phyloP scores from a whole-genome alignment of 768 basidiomycete genomes.

The Leccinellum albellum region DNA sequence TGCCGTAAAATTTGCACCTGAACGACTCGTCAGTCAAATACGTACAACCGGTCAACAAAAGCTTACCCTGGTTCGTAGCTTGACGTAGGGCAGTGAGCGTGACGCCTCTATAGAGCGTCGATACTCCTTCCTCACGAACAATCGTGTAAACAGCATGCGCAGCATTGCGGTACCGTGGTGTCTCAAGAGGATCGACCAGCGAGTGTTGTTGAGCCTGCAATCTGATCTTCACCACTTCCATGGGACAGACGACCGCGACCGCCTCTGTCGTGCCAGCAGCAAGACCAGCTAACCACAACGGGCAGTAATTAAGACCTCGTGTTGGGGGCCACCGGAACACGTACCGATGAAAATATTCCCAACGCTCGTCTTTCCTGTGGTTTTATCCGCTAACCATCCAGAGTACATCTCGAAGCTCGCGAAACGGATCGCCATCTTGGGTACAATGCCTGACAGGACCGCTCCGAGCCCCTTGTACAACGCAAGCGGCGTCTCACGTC shows the following conservation, averaged over 20 bases:
- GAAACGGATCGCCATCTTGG: conserved; percentile 99
- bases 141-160: conserved; percentile 96
- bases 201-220: conserved; percentile 98
- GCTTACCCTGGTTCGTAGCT: conserved; percentile 91
- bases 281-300: conserved; percentile 67
- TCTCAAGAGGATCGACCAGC: conserved; percentile 90
- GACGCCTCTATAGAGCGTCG: conserved; percentile 88
- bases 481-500: conserved; percentile 89
- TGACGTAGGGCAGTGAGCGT: conserved; percentile 90
- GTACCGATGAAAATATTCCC: conserved; percentile 84
- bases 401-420: conserved; percentile 98
- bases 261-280: conserved; percentile 96
- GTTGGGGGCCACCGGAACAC: conserved; percentile 19
- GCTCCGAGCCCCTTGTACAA: conserved; percentile 98
- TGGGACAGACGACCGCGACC: conserved; percentile 90
- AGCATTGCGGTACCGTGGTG: conserved; percentile 92
- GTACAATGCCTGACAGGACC: conserved; percentile 93
- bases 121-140: conserved; percentile 83
- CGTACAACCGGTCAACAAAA: conserved; percentile 3
- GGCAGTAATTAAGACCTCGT: not conserved
- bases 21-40: not conserved
- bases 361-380: conserved; percentile 75
- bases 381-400: conserved; percentile 66
- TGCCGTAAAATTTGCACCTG: conserved; percentile 95
- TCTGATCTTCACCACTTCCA: conserved; percentile 99